Base-by-base conservation (phyloP, 768 basidiomycete genomes). In the Dioszegia hungarica region DNA sequence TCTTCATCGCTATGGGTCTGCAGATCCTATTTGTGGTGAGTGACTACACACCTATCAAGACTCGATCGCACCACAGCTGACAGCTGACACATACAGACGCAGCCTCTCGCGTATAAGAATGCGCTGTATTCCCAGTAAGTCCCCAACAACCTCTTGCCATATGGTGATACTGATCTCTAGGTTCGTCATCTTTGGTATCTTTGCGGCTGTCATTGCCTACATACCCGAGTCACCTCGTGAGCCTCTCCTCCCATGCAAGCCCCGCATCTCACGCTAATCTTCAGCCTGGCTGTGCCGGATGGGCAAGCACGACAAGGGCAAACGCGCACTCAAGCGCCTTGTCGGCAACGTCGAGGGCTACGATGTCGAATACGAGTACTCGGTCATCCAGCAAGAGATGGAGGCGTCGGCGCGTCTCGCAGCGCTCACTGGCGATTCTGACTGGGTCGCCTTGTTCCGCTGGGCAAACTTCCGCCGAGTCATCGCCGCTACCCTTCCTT, bases 321-420 rank as follows among this genome's bases (percentile, higher is more conserved):
- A 64, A 25, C 34, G 40, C 6, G 45, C 51, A 39, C 34, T 60
- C 2, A 6, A 20, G 2, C 17, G 44, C 14, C 28, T 64, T 0
- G 45, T 57, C 41, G 53, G 56, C 9, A 47, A 49, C 20, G 63
- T 66, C 15, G 54, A 59, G 6, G 64, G 64, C 9, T 66, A 62
- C 40, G 60, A 66, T 36, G 39, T 62, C 27, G 64, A 65, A 12
- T 22, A 52, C 34, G 57, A 66, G 34, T 66, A 60, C 31, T 43
- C 53, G 2, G 55, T 61, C 36, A 9, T 62, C 6, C 50, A 51
- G 36, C 41, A 55, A 27, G 59, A 60, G 28, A 50, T 51, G 22
- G 49, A 50, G 15, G 17, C 15, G 4, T 57, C 56, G 4, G 41
- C 22, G 10, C 24, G 14, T 9, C 11, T 43, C 3, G 22, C 55